Conservation (phyloP, 768 basidiomycete species). For the Agrocybe chaxingu region DNA sequence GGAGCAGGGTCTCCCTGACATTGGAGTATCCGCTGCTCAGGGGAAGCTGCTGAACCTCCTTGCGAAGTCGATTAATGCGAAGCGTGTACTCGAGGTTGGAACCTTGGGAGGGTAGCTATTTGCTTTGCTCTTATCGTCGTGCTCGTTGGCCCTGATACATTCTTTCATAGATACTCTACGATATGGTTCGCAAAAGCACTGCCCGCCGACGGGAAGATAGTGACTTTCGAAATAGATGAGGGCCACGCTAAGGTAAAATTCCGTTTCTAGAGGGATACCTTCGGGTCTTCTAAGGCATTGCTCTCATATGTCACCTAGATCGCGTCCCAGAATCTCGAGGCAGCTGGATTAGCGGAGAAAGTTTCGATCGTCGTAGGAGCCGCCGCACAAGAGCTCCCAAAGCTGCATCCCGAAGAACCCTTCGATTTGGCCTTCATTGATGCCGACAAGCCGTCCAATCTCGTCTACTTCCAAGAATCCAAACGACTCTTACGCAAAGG, state of each 20-base stretch:
- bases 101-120: constrained; percentile 57
- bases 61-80: constrained; percentile 48
- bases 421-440: constrained; percentile 75
- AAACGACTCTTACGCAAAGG: constrained; percentile 58
- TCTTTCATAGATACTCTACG: constrained; percentile 34
- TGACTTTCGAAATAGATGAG: constrained; percentile 45
- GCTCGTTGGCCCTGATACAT: neutral
- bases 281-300: neutral
- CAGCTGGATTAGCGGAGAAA: constrained; percentile 48
- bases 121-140: neutral
- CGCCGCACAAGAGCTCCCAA: constrained; percentile 47
- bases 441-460: constrained; percentile 60
- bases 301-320: constrained; percentile 33
- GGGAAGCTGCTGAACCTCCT: constrained; percentile 57
- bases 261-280: neutral
- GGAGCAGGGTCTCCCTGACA: constrained; percentile 46
- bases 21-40: constrained; percentile 50
- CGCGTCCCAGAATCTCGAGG: constrained; percentile 53
- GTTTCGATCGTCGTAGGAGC: constrained; percentile 49
- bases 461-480: constrained; percentile 55
- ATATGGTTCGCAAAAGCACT: constrained; percentile 43
- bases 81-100: constrained; percentile 61
- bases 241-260: constrained; percentile 40
- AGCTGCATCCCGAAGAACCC: constrained; percentile 41
- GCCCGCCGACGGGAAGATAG: constrained; percentile 47